Percentiles rank a stretch among this genome's conserved stretches.
phyloP scores from a whole-genome alignment of 2,329 filamentous ascomycete genomes.

The Coniochaeta hoffmannii region DNA sequence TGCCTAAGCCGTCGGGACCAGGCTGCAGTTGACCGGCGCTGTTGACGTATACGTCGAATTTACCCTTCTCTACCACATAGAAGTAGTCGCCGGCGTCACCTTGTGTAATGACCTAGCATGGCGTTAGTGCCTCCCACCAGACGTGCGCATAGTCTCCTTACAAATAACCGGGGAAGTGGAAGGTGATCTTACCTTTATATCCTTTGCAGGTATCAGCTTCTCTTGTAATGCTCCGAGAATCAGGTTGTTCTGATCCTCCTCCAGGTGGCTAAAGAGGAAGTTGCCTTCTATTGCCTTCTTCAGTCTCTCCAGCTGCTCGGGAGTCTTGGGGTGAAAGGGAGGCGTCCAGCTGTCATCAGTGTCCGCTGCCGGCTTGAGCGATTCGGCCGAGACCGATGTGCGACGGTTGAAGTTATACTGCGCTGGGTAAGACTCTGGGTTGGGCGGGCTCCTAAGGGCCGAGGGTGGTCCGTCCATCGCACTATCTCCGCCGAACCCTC shows the following conservation, averaged over 20 bases:
- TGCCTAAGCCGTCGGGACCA: slow-evolving; percentile 74
- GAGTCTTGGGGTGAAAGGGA: slow-evolving; percentile 74
- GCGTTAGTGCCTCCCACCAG: background rate
- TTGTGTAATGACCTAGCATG: slow-evolving; percentile 76
- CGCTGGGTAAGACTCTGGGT: slow-evolving; percentile 68
- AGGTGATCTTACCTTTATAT: slow-evolving; percentile 50
- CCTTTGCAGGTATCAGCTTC: slow-evolving; percentile 91
- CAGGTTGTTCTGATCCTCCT: slow-evolving; percentile 83
- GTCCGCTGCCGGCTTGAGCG: slow-evolving; percentile 79
- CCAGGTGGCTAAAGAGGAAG: slow-evolving; percentile 89
- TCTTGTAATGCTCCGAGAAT: slow-evolving; percentile 88
- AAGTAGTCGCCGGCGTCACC: slow-evolving; percentile 96
- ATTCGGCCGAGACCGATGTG: slow-evolving; percentile 95
- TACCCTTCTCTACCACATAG: slow-evolving; percentile 88
- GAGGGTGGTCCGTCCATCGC: slow-evolving; percentile 36
- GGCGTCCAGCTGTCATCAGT: slow-evolving; percentile 85
- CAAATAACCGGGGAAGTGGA: background rate
- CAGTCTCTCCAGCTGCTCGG: slow-evolving; percentile 73
- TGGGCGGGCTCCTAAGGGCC: slow-evolving; percentile 38
- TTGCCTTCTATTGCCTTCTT: slow-evolving; percentile 78
- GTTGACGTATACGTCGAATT: slow-evolving; percentile 89
- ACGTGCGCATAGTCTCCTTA: background rate
- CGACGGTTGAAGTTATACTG: slow-evolving; percentile 93
- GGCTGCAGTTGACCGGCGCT: slow-evolving; percentile 66
- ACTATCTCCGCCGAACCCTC: slow-evolving; percentile 47